These are phyloP conservation scores for Penicillium thymicola DNA, from an alignment of 2,329 filamentous ascomycete genomes.

Conservation along the genomic window DNA sequence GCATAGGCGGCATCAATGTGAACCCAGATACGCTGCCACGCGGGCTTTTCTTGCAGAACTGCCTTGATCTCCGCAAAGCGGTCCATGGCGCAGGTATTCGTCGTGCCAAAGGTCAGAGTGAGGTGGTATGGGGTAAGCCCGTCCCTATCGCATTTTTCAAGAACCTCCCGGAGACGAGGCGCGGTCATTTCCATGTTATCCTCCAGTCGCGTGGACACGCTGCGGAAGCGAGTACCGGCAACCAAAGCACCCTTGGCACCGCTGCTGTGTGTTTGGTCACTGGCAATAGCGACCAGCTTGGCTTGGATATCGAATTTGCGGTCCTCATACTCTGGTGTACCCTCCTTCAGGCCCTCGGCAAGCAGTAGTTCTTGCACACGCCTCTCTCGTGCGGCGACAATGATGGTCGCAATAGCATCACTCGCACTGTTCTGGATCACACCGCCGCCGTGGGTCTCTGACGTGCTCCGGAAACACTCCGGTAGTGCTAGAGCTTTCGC, in stretches of 20 bases:
- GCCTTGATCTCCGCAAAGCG: conserved; percentile 68
- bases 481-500: conserved; percentile 73
- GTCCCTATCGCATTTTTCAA: conserved; percentile 63
- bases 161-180: conserved; percentile 55
- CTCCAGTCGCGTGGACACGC: conserved; percentile 60
- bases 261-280: conserved; percentile 74
- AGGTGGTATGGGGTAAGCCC: conserved; percentile 83
- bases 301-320: conserved; percentile 63
- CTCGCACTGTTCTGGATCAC: conserved; percentile 93
- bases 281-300: conserved; percentile 75
- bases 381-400: conserved; percentile 82
- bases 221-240: conserved; percentile 75
- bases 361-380: conserved; percentile 63
- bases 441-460: conserved; percentile 66
- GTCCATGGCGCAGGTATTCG: conserved; percentile 83
- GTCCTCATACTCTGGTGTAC: conserved; percentile 63
- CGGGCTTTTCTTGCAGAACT: conserved; percentile 45
- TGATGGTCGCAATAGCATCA: conserved; percentile 80
- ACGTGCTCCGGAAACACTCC: conserved; percentile 67
- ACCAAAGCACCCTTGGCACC: conserved; percentile 86
- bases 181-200: conserved; percentile 71
- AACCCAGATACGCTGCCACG: conserved; percentile 70
- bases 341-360: conserved; percentile 45
- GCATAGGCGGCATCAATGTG: conserved; percentile 94
- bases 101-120: conserved; percentile 80